Conservation (phyloP, 495 filamentous ascomycete genomes). For the Niebla homalea region DNA sequence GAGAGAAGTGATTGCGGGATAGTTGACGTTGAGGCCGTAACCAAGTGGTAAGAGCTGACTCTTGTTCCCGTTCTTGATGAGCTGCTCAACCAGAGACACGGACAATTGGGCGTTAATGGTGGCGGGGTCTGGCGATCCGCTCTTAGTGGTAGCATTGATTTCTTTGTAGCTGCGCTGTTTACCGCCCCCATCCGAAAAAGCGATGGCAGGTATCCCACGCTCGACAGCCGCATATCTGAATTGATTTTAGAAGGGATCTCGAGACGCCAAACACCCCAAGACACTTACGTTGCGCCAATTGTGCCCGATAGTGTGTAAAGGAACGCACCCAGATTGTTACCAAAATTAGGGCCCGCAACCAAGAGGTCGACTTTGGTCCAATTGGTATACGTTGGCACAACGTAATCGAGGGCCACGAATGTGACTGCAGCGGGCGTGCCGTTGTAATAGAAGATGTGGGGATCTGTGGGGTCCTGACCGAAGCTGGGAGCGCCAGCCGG, state of each 20-base stretch:
- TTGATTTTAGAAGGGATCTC: neutral
- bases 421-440: conserved; percentile 28
- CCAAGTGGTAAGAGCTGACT: conserved; percentile 23
- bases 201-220: conserved; percentile 27
- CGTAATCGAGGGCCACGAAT: conserved; percentile 34
- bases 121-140: conserved; percentile 19
- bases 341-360: conserved; percentile 30
- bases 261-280: neutral
- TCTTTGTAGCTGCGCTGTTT: conserved; percentile 5
- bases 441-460: conserved; percentile 35
- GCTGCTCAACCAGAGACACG: conserved; percentile 19
- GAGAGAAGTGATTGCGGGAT: conserved; percentile 19
- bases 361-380: conserved; percentile 26
- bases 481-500: conserved; percentile 15
- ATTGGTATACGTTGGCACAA: conserved; percentile 32
- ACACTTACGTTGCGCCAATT: conserved; percentile 20
- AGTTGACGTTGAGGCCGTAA: conserved; percentile 28
- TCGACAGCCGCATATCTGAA: conserved; percentile 23
- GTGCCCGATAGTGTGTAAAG: conserved; percentile 26
- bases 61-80: conserved; percentile 20
- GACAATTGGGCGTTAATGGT: conserved; percentile 26
- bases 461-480: conserved; percentile 27
- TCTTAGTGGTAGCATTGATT: conserved; percentile 11
- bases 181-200: conserved; percentile 21
- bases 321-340: conserved; percentile 25